Percentiles rank a stretch among this genome's conserved stretches.
Evolutionary conservation across 2,329 filamentous ascomycete species (phyloP).

Genomic region (Aschersonia sp.): DNA sequence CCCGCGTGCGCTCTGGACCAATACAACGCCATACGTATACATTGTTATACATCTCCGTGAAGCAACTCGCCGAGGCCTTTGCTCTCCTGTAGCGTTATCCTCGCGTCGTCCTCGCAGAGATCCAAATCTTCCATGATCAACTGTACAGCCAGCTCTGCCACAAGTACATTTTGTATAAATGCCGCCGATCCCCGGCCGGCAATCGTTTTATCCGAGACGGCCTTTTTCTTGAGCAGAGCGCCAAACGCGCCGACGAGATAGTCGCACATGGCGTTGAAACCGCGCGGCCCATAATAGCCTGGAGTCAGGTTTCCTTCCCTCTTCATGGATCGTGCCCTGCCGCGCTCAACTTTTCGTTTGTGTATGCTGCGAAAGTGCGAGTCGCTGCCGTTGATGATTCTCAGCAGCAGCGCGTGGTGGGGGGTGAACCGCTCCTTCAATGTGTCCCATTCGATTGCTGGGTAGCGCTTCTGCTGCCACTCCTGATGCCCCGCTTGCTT

Average conservation of each 20-base stretch:
- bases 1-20: not conserved
- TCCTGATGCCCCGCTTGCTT: conserved; percentile 32
- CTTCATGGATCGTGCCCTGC: conserved; percentile 44
- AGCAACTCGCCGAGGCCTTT: conserved; percentile 52
- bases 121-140: conserved; percentile 43
- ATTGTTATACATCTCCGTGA: conserved; percentile 38
- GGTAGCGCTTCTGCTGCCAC: conserved; percentile 45
- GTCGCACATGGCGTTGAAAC: conserved; percentile 58
- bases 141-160: conserved; percentile 51
- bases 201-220: conserved; percentile 50
- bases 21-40: not conserved
- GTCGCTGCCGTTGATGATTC: conserved; percentile 41
- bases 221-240: conserved; percentile 42
- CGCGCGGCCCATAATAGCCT: conserved; percentile 73
- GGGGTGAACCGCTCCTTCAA: conserved; percentile 43
- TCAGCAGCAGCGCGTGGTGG: conserved; percentile 40
- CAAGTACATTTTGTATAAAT: conserved; percentile 62
- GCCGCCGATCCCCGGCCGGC: conserved; percentile 50
- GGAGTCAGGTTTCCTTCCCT: conserved; percentile 47
- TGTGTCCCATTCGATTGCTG: conserved; percentile 52
- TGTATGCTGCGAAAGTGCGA: conserved; percentile 49
- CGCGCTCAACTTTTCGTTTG: conserved; percentile 37
- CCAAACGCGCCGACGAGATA: conserved; percentile 48
- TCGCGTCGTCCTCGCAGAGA: conserved; percentile 26
- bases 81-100: conserved; percentile 49